These are phyloP conservation scores for Neocucurbitaria cava DNA, from an alignment of 2,329 filamentous ascomycete genomes.

Conservation along the genomic window DNA sequence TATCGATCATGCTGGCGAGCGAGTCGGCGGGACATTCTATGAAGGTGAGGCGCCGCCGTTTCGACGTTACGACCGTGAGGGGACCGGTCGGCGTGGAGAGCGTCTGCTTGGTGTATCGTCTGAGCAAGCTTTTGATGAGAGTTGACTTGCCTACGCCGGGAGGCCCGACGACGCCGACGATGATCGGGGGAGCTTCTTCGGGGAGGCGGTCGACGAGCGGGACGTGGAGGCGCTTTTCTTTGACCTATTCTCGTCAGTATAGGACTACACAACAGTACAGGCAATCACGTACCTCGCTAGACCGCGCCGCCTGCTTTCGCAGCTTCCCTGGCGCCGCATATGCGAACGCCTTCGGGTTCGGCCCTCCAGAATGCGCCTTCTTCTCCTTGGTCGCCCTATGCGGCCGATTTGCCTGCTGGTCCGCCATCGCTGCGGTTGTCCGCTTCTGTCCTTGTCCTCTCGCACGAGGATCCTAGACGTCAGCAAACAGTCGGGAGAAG, in stretches of 20 bases:
- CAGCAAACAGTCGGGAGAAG: not conserved
- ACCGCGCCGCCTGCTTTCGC: constrained; percentile 75
- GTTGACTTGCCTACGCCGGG: constrained; percentile 96
- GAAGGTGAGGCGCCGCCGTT: constrained; percentile 92
- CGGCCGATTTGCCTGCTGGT: constrained; percentile 77
- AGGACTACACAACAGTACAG: not conserved
- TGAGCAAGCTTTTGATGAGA: constrained; percentile 90
- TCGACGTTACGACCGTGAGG: constrained; percentile 94
- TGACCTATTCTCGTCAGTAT: constrained; percentile 65
- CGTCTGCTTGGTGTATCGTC: constrained; percentile 94
- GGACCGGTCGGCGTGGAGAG: constrained; percentile 88
- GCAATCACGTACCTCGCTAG: constrained; percentile 66
- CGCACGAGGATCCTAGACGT: not conserved
- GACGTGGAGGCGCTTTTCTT: constrained; percentile 95
- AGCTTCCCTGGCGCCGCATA: constrained; percentile 82
- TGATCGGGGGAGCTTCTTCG: constrained; percentile 90
- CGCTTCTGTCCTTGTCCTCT: not conserved
- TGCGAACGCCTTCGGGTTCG: constrained; percentile 90
- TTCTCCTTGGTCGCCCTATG: constrained; percentile 90
- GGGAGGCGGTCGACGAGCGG: constrained; percentile 94
- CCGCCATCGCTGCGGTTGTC: constrained; percentile 56
- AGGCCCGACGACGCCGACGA: constrained; percentile 93
- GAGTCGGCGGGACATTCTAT: constrained; percentile 95
- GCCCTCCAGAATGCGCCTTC: constrained; percentile 74
- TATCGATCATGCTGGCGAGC: constrained; percentile 93